Evolutionary conservation across 352 stramenopile species (phyloP).

Genomic region (Phytophthora sojae): DNA sequence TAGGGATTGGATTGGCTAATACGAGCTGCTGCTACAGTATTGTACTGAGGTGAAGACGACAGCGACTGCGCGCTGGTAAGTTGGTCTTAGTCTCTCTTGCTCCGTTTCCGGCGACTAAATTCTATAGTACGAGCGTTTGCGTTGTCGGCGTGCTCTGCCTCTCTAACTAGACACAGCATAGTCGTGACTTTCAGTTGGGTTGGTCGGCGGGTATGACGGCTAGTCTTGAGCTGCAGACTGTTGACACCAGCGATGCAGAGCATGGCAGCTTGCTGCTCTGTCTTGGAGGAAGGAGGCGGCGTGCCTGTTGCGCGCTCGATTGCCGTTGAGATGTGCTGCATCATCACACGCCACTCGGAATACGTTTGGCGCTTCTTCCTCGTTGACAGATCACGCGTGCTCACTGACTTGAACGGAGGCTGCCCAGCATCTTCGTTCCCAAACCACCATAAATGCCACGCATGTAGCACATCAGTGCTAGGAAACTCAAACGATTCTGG

Average conservation of each 20-base stretch:
- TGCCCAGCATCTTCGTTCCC: conserved; percentile 6
- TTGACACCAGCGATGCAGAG: not conserved
- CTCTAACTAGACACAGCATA: conserved; percentile 18
- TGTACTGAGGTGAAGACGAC: too few relatives aligned
- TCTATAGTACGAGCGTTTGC: conserved; percentile 7
- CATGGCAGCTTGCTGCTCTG: not conserved
- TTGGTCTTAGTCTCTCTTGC: conserved; percentile 1
- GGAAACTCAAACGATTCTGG: conserved; percentile 8
- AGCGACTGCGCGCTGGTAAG: too few relatives aligned
- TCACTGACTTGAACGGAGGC: conserved; percentile 7
- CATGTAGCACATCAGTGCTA: conserved; percentile 8
- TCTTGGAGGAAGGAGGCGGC: not conserved
- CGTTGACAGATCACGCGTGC: conserved; percentile 12
- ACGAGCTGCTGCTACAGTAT: too few relatives aligned
- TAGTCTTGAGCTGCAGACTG: not conserved
- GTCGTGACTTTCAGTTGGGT: conserved; percentile 19
- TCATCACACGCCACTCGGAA: conserved; percentile 23
- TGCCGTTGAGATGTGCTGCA: conserved; percentile 13
- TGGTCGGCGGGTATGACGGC: too few relatives aligned
- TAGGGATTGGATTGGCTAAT: not conserved
- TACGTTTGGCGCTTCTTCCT: conserved; percentile 21
- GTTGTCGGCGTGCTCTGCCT: not conserved
- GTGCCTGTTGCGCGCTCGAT: not conserved
- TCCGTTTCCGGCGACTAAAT: conserved; percentile 8
- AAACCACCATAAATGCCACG: conserved; percentile 14